Percentiles rank a stretch among this genome's conserved stretches.
phyloP scores from a whole-genome alignment of 2,329 filamentous ascomycete genomes.

The Huntiella moniliformis region DNA sequence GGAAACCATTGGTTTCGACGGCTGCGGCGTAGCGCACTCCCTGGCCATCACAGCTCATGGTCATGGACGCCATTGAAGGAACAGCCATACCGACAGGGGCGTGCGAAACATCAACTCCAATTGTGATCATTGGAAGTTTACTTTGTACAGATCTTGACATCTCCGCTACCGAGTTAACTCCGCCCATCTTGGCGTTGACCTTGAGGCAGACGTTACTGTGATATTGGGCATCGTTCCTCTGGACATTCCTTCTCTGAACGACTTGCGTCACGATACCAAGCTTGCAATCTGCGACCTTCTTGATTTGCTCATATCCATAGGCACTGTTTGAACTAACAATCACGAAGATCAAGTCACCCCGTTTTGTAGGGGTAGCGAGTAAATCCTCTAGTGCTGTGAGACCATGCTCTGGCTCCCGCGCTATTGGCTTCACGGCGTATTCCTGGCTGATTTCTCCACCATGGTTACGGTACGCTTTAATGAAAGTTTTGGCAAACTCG shows the following conservation, averaged over 20 bases:
- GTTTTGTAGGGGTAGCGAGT: not conserved
- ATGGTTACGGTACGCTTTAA: conserved; percentile 27
- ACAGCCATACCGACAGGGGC: conserved; percentile 45
- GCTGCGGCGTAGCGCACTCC: conserved; percentile 60
- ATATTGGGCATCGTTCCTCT: conserved; percentile 49
- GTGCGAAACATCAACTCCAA: conserved; percentile 86
- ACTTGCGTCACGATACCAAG: conserved; percentile 66
- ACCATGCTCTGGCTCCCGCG: not conserved
- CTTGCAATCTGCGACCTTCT: conserved; percentile 74
- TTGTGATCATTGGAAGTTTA: conserved; percentile 45
- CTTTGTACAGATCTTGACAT: conserved; percentile 18
- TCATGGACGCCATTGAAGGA: conserved; percentile 73
- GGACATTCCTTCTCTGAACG: conserved; percentile 44
- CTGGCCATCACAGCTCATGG: conserved; percentile 55
- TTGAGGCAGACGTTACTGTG: conserved; percentile 93
- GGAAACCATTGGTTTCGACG: conserved; percentile 66
- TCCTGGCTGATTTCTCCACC: conserved; percentile 26
- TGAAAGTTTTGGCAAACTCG: conserved; percentile 25
- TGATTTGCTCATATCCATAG: conserved; percentile 63
- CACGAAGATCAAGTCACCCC: conserved; percentile 5
- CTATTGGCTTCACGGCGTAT: conserved; percentile 18
- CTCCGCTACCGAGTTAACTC: conserved; percentile 38
- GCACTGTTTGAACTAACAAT: conserved; percentile 29
- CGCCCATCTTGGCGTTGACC: conserved; percentile 87
- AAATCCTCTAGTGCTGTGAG: no score